These are phyloP conservation scores for Ophiostoma sp. DNA, from an alignment of 2,329 filamentous ascomycete genomes.

Conservation along the genomic window DNA sequence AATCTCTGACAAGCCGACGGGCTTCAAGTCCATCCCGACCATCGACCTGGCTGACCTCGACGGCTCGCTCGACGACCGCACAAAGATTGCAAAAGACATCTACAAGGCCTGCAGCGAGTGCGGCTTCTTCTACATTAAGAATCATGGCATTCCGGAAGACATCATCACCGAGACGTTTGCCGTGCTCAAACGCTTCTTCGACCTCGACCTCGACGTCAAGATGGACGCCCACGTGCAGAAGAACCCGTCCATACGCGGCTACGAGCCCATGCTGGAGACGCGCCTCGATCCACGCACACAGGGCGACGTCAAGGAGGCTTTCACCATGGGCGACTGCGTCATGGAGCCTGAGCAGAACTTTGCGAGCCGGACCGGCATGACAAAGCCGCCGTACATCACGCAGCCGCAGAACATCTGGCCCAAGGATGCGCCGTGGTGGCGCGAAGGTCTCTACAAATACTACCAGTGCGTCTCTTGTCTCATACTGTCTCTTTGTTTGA, in stretches of 20 bases:
- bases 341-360: constrained; percentile 36
- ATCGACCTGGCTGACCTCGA: constrained; percentile 11
- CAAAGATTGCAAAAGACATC: constrained; percentile 3
- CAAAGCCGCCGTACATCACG: constrained; percentile 29
- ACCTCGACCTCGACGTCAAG: constrained; percentile 22
- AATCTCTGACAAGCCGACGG: constrained; percentile 29
- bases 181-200: constrained; percentile 25
- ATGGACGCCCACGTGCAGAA: constrained; percentile 35
- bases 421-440: constrained; percentile 31
- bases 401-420: constrained; percentile 36
- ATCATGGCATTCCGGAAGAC: constrained; percentile 25
- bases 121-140: constrained; percentile 25
- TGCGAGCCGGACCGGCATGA: background rate
- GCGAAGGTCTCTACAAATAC: constrained; percentile 35
- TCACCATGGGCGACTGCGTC: constrained; percentile 36
- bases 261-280: constrained; percentile 35
- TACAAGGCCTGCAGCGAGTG: constrained; percentile 5
- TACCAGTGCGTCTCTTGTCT: constrained; percentile 24
- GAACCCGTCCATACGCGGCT: constrained; percentile 34
- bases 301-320: constrained; percentile 29
- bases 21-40: constrained; percentile 27
- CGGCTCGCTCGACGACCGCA: constrained; percentile 12
- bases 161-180: constrained; percentile 17
- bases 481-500: too few relatives aligned
- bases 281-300: constrained; percentile 31